Evolutionary conservation across 352 stramenopile genomes (phyloP).

Genomic region (Phytophthora palmivora): DNA sequence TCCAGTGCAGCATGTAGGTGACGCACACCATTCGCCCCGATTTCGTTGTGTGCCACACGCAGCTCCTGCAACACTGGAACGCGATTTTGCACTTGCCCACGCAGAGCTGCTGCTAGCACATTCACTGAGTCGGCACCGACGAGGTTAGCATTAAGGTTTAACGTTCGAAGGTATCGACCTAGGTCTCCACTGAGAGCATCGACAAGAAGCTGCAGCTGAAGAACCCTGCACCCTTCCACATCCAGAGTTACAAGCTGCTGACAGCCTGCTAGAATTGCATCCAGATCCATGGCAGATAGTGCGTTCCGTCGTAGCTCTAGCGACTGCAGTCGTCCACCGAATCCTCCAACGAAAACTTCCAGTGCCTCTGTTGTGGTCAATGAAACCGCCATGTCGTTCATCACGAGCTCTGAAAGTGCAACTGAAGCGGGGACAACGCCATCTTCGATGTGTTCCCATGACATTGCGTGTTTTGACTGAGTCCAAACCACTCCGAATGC

Average conservation of each 20-base stretch:
- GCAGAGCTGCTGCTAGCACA: slow-evolving; percentile 32
- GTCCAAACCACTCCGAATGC: slow-evolving; percentile 40
- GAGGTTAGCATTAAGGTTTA: slow-evolving; percentile 45
- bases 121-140: slow-evolving; percentile 36
- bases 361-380: slow-evolving; percentile 32
- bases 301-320: slow-evolving; percentile 40
- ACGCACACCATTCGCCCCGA: slow-evolving; percentile 40
- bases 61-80: slow-evolving; percentile 35
- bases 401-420: slow-evolving; percentile 34
- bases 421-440: slow-evolving; percentile 3
- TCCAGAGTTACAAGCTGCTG: slow-evolving; percentile 34
- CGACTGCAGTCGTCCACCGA: slow-evolving; percentile 29
- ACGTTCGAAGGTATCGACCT: slow-evolving; percentile 30
- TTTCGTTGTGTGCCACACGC: slow-evolving; percentile 36
- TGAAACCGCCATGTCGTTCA: slow-evolving; percentile 38
- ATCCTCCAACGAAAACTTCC: slow-evolving; percentile 30
- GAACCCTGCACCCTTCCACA: slow-evolving; percentile 41
- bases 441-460: slow-evolving; percentile 23
- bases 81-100: slow-evolving; percentile 13
- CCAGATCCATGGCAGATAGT: slow-evolving; percentile 37
- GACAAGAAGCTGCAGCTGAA: slow-evolving; percentile 42
- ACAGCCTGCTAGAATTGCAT: slow-evolving; percentile 31
- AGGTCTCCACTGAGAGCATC: slow-evolving; percentile 33
- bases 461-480: slow-evolving; percentile 27
- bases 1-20: slow-evolving; percentile 37